Evolutionary conservation across 441 rosid genomes (phyloP).

Genomic region (Euphorbia schlechtendalii): DNA sequence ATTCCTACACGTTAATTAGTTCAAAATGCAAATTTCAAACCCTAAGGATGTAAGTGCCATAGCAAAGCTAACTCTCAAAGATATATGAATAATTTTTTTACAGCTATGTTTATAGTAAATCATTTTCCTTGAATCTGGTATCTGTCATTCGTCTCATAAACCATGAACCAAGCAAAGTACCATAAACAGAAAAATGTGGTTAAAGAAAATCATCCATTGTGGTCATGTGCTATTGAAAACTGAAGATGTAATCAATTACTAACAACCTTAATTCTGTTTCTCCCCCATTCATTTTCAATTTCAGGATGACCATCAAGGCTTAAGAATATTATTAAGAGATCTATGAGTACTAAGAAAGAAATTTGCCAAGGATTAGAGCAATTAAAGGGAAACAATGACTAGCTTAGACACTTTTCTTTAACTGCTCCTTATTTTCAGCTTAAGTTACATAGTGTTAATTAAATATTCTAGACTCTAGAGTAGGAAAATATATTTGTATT

Average conservation of each 20-base stretch:
- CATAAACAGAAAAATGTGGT: background rate
- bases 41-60: background rate
- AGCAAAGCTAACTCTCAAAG: background rate
- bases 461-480: background rate
- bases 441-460: background rate
- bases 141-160: background rate
- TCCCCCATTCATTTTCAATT: background rate
- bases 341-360: background rate
- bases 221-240: background rate
- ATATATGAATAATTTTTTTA: background rate
- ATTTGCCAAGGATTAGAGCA: too few species aligned
- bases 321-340: conserved; percentile 2
- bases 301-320: background rate
- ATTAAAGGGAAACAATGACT: conserved; percentile 10
- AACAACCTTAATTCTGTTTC: background rate
- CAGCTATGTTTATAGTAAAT: background rate
- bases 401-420: background rate
- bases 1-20: background rate
- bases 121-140: background rate
- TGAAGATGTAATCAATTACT: too few species aligned
- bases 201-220: background rate
- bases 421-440: background rate
- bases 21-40: background rate
- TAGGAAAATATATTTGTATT: background rate
- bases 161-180: background rate